These are phyloP conservation scores for Kwoniella pini DNA, from an alignment of 768 basidiomycete species.

Conservation along the genomic window DNA sequence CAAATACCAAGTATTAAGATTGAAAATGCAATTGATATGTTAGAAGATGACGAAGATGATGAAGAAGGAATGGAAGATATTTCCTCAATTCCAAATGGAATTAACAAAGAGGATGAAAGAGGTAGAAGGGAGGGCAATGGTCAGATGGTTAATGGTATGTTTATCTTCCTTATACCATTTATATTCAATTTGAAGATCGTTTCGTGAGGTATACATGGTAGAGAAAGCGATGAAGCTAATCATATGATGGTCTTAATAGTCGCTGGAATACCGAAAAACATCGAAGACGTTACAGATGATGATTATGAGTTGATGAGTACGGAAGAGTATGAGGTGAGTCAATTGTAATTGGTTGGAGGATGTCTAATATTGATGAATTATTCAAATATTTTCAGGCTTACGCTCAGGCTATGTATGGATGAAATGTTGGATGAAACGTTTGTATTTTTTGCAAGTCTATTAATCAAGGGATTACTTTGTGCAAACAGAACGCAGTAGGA, in stretches of 20 bases:
- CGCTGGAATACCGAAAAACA: conserved; percentile 69
- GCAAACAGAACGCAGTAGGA: no score
- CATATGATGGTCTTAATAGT: conserved; percentile 56
- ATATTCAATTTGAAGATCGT: no score
- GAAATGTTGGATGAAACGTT: no score
- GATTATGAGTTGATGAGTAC: conserved; percentile 90
- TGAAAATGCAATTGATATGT: neutral
- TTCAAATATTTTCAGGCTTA: conserved; percentile 8
- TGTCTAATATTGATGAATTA: no score
- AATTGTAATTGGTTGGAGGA: no score
- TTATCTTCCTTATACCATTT: no score
- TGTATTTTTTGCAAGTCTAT: no score
- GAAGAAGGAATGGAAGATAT: conserved; percentile 32
- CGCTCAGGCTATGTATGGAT: conserved; percentile 22
- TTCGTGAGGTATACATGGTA: no score
- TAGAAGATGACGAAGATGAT: conserved; percentile 21
- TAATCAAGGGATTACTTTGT: no score
- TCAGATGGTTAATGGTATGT: conserved; percentile 36
- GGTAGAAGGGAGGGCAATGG: neutral
- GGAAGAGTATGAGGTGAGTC: conserved; percentile 75
- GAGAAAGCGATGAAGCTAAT: neutral
- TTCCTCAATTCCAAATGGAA: neutral
- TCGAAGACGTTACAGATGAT: conserved; percentile 83
- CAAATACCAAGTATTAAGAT: conserved; percentile 6
- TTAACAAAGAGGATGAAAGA: neutral